Conservation (phyloP, 768 basidiomycete species). For the Leccinellum luteum region DNA sequence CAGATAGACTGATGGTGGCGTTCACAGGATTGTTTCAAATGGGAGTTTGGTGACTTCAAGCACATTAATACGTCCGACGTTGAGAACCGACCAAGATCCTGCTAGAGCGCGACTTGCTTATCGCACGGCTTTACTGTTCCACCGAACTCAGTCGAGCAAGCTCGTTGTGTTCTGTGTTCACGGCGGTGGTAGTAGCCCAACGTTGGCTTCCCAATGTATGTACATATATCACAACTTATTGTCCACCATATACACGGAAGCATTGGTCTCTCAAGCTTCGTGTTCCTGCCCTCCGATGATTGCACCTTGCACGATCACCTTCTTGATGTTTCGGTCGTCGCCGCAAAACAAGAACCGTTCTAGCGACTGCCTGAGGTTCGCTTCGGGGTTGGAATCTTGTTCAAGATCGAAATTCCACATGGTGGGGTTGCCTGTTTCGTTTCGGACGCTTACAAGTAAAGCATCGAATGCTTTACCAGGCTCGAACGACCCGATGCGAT, state of each 20-base stretch:
- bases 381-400: slow-evolving; percentile 30
- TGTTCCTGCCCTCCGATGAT: slow-evolving; percentile 67
- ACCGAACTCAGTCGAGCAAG: neutral
- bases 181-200: slow-evolving; percentile 1
- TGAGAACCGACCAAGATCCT: neutral
- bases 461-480: slow-evolving; percentile 91
- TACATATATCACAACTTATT: neutral
- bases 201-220: neutral
- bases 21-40: slow-evolving; percentile 70
- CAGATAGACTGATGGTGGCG: neutral
- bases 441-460: slow-evolving; percentile 60
- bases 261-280: slow-evolving; percentile 7
- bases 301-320: slow-evolving; percentile 82
- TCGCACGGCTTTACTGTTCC: slow-evolving; percentile 4
- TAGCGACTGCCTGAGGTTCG: slow-evolving; percentile 52
- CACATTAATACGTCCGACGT: neutral
- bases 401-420: slow-evolving; percentile 48
- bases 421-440: slow-evolving; percentile 52
- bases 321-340: slow-evolving; percentile 78
- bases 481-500: slow-evolving; percentile 71
- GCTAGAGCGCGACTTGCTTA: neutral
- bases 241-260: slow-evolving; percentile 6
- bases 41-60: slow-evolving; percentile 63
- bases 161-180: neutral
- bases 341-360: slow-evolving; percentile 87